Conservation (phyloP, 2,329 filamentous ascomycete species). For the Geosmithia flava region DNA sequence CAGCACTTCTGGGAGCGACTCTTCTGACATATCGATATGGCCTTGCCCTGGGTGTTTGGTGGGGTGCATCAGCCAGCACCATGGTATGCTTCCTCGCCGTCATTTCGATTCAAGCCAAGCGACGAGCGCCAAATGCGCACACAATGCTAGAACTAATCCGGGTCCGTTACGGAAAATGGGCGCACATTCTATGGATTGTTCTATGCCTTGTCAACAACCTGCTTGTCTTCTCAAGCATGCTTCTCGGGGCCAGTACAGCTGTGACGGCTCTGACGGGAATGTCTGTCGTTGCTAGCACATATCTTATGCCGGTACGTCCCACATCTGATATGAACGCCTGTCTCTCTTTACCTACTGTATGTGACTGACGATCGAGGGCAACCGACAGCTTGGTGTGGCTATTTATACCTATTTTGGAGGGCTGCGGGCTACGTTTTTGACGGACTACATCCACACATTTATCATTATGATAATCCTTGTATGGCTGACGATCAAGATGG, state of each 20-base stretch:
- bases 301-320: slow-evolving; percentile 47
- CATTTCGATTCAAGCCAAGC: slow-evolving; percentile 72
- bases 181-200: slow-evolving; percentile 63
- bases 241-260: slow-evolving; percentile 60
- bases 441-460: slow-evolving; percentile 52
- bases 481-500: slow-evolving; percentile 66
- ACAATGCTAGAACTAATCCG: slow-evolving; percentile 66
- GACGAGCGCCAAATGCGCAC: slow-evolving; percentile 70
- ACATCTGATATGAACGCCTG: neutral
- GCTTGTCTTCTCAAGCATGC: slow-evolving; percentile 69
- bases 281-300: slow-evolving; percentile 61
- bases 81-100: slow-evolving; percentile 77
- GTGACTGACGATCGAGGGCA: no score
- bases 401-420: slow-evolving; percentile 54
- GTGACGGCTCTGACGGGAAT: slow-evolving; percentile 12
- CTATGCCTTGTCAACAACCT: slow-evolving; percentile 74
- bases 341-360: no score
- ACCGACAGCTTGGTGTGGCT: slow-evolving; percentile 48
- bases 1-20: slow-evolving; percentile 60
- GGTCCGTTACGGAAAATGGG: slow-evolving; percentile 56
- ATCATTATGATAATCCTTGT: slow-evolving; percentile 69
- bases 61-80: slow-evolving; percentile 54
- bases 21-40: slow-evolving; percentile 66
- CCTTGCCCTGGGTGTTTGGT: slow-evolving; percentile 40
- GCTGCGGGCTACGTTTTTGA: slow-evolving; percentile 1